Base-by-base conservation (phyloP, 2,329 filamentous ascomycete genomes). In the Didymella sp. region DNA sequence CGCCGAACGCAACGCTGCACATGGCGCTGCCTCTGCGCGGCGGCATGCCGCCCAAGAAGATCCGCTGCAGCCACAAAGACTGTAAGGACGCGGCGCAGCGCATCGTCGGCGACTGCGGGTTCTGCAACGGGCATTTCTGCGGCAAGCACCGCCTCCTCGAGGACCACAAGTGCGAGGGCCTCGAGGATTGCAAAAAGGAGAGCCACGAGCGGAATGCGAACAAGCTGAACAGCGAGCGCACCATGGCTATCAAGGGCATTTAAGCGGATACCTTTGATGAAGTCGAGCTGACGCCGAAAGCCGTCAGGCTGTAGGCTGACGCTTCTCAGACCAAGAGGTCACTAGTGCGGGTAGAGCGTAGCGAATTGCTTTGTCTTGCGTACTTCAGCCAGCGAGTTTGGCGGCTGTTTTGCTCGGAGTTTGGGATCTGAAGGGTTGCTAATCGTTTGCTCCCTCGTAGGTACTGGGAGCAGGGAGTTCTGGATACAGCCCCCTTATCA, bases 151-250 rank as follows among this genome's bases (percentile, higher is more conserved):
- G 95, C 54, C 85, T 98, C 80, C 80, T 98, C 63, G 95, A 99
- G 79, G 91, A 94, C 69, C 95, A 99, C 81, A 91, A 91, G 80
- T 99, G 95, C 81, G 87, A 86, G 63, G 92, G 92, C 37, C 82
- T 99, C 55, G 95, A 98, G 82, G 91, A 96, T 80, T 97, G 94
- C 85, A 96, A 97, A 85, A 95, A 96, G 82, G 92, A 96, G 78
- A 94, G 91, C 44, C 92, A 96, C 79, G 92, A 96, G 77, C 88
- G 92, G 66, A 99, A 99, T 77, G 91, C 92, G 58, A 90, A 92
- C 64, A 93, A 96, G 80, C 83, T 99, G 74, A 91, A 97, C 78
- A 87, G 88, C 56, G 94, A 99, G 84, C 85, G 94, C 73, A 99
- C 95, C 43, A 89, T 94, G 63, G 92, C 96, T 70, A 95, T 98